Percentiles rank a stretch among this genome's conserved stretches.
These are phyloP conservation scores for Penicillium sp. DNA, from an alignment of 2,329 filamentous ascomycete species.

Conservation along the genomic window DNA sequence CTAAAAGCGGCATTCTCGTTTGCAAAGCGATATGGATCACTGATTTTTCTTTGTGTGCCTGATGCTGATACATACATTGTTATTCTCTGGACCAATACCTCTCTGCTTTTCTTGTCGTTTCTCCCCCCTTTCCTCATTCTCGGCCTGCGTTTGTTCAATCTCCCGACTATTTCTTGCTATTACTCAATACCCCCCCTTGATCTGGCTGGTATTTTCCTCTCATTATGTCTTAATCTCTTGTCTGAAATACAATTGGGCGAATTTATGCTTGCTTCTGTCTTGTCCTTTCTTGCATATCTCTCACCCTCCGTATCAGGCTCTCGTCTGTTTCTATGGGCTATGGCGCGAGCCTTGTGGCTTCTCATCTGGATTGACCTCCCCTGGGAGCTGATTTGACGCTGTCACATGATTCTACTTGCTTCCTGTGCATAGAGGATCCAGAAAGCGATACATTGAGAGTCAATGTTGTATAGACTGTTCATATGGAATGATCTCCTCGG, in stretches of 20 bases:
- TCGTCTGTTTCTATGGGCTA: background rate
- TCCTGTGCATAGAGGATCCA: background rate
- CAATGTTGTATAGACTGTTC: too few species aligned
- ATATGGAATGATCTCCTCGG: background rate
- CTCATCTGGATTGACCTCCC: background rate
- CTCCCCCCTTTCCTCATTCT: background rate
- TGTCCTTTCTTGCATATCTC: background rate
- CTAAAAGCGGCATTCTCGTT: conserved; percentile 14
- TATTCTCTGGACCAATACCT: background rate
- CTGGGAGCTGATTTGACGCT: background rate
- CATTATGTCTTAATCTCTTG: conserved; percentile 9
- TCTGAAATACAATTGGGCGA: conserved; percentile 9
- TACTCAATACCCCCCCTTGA: conserved; percentile 23
- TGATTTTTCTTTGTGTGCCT: conserved; percentile 7
- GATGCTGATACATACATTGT: conserved; percentile 2
- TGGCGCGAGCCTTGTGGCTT: background rate
- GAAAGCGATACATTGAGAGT: too few species aligned
- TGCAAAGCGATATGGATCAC: conserved; percentile 7
- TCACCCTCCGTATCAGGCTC: background rate
- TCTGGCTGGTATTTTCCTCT: conserved; percentile 24
- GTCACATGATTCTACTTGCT: background rate
- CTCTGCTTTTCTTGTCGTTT: background rate
- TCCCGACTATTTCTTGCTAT: background rate
- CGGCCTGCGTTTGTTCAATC: background rate
- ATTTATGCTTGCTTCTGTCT: background rate